These are phyloP conservation scores for Nicotiana paniculata DNA, from an alignment of 257 asterid species.

Conservation along the genomic window DNA sequence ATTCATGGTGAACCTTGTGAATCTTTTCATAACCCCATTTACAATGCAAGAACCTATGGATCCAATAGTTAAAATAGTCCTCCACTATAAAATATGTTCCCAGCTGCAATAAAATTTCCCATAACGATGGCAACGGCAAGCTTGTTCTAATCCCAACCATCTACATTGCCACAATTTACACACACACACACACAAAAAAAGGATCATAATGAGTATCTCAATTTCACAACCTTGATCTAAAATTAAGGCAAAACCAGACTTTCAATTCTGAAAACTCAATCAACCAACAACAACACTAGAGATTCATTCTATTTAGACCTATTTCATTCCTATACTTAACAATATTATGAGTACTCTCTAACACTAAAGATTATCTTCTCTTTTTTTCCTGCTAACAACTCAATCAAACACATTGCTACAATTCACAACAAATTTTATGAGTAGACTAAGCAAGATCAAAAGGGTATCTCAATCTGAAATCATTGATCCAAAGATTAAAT, in stretches of 20 bases:
- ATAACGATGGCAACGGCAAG: conserved; percentile 82
- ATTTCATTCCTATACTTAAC: neutral
- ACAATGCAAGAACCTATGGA: conserved; percentile 84
- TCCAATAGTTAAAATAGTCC: conserved; percentile 92
- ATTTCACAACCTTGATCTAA: neutral
- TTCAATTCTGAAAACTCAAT: neutral
- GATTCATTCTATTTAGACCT: neutral
- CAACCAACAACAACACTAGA: neutral
- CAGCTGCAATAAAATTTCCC: conserved; percentile 71
- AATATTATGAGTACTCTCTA: neutral
- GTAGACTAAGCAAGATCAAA: neutral
- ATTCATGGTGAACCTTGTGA: conserved; percentile 95
- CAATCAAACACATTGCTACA: neutral
- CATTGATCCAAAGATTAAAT: neutral
- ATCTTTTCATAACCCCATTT: conserved; percentile 97
- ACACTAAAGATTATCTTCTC: neutral
- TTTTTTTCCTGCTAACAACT: neutral
- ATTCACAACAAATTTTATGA: neutral
- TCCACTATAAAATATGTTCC: conserved; percentile 74
- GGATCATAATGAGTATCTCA: conserved; percentile 1
- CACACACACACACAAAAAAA: neutral
- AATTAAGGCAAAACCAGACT: neutral
- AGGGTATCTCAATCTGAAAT: neutral
- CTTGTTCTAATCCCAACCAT: conserved; percentile 78
- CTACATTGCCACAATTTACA: conserved; percentile 24